Evolutionary conservation across 345 rosid genomes (phyloP).

Genomic region (Salix viminalis): DNA sequence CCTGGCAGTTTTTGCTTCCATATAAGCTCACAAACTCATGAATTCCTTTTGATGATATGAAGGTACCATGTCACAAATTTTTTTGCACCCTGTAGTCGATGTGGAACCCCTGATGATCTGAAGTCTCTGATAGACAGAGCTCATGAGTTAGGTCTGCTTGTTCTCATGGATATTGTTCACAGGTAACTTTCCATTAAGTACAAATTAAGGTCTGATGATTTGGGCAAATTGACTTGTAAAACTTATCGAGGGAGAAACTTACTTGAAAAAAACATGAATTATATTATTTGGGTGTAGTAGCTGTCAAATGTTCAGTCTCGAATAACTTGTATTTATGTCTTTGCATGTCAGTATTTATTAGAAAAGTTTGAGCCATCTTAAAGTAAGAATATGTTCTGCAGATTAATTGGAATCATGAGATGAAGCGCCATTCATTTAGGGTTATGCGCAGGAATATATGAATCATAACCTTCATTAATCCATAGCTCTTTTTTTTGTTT

Average conservation of each 20-base stretch:
- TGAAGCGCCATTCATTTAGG: neutral
- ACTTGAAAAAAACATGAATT: neutral
- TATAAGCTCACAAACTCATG: constrained; percentile 9
- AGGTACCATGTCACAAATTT: constrained; percentile 96
- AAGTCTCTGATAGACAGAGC: constrained; percentile 92
- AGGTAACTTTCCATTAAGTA: constrained; percentile 41
- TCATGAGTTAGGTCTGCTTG: constrained; percentile 88
- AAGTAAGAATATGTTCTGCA: too few relatives aligned
- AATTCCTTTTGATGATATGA: constrained; percentile 33
- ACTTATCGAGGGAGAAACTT: too few relatives aligned
- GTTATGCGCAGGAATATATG: neutral
- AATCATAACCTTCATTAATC: too few relatives aligned
- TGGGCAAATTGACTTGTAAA: neutral
- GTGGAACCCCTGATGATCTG: constrained; percentile 95
- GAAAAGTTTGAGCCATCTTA: too few relatives aligned
- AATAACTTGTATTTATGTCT: too few relatives aligned
- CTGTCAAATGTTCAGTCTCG: neutral
- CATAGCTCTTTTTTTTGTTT: too few relatives aligned
- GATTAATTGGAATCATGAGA: neutral
- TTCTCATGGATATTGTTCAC: constrained; percentile 98
- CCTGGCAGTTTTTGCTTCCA: constrained; percentile 3
- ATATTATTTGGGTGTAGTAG: neutral
- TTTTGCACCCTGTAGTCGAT: constrained; percentile 95
- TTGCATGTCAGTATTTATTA: too few relatives aligned
- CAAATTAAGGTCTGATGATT: neutral